Conservation (phyloP, 805 yeast species). For the Nematodospora valgi region DNA sequence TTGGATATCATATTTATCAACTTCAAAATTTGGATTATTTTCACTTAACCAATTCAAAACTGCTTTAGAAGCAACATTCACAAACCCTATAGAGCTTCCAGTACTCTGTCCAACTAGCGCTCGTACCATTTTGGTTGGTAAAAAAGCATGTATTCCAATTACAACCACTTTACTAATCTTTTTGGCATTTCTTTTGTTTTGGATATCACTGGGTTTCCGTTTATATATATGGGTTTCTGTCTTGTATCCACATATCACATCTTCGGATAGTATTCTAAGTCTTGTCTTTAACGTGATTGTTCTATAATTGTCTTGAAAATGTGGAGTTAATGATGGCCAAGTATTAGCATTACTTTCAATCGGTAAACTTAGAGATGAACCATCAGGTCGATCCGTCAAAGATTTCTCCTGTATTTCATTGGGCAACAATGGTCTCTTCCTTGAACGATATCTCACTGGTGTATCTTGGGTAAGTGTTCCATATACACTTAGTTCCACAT, state of each 20-base stretch:
- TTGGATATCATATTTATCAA: constrained; percentile 22
- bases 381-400: no score
- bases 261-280: constrained; percentile 21
- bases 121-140: constrained; percentile 38
- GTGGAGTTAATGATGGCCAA: constrained; percentile 12
- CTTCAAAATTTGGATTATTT: constrained; percentile 8
- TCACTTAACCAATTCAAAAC: constrained; percentile 25
- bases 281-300: constrained; percentile 20
- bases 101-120: constrained; percentile 35
- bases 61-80: constrained; percentile 26
- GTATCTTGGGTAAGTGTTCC: constrained; percentile 28
- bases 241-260: constrained; percentile 17
- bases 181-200: constrained; percentile 5
- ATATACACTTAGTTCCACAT: constrained; percentile 30
- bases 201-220: neutral
- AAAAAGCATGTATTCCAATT: constrained; percentile 37
- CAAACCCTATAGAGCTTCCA: constrained; percentile 29
- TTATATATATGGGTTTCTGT: constrained; percentile 27
- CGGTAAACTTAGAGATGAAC: no score
- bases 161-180: constrained; percentile 21
- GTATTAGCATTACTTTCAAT: neutral
- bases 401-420: constrained; percentile 20
- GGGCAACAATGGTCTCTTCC: constrained; percentile 31
- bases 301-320: constrained; percentile 21
- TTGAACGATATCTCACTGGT: constrained; percentile 31